Base-by-base conservation (phyloP, 805 yeast species). In the Hanseniaspora nectarophila region DNA sequence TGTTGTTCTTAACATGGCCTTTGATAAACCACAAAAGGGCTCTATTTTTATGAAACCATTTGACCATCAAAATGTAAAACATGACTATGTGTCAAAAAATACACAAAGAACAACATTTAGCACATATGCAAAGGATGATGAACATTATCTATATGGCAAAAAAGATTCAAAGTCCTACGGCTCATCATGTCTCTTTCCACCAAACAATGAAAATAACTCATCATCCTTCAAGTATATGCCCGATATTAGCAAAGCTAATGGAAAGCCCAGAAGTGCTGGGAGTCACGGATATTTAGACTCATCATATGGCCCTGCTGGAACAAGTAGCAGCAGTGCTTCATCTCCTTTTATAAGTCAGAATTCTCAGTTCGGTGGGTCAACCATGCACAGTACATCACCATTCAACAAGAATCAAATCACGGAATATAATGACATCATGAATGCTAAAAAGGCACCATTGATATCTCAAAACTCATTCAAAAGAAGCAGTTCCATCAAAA, bases 401-500 rank as follows among this genome's bases (percentile, higher is more conserved):
- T 44, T 44, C 32, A 38, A 38, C 38, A 44, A 51, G 44, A 13
- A 37, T 16, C 23, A 20, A 18, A 16, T 31, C 23, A 43, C 45
- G 43, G 40, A 32, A 26, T 12, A 32, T 18, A 45, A 28, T 18
- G 40, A 33, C n/a, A 15, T 16, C 5, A 42, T 2, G 5, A 26
- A 15, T 21, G 9, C 5, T 18, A 49, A 42, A 42, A 31, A 38
- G n/a, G 7, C 24, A 1, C 10, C 33, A 5, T 5, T 18, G 31
- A 34, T 32, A 15, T 33, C 39, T 13, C 44, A 29, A 20, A 49
- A 44, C 20, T 49, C 53, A 4, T 42, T 49, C 29, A 45, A 52
- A 16, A 32, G 51, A 31, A 33, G 45, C 10, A 21, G 26, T 6
- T 45, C 51, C 18, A 15, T 52, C 12, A 45, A 52, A 21, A 45